Base-by-base conservation (phyloP, 495 filamentous ascomycete species). In the Massariosphaeria phaeospora region DNA sequence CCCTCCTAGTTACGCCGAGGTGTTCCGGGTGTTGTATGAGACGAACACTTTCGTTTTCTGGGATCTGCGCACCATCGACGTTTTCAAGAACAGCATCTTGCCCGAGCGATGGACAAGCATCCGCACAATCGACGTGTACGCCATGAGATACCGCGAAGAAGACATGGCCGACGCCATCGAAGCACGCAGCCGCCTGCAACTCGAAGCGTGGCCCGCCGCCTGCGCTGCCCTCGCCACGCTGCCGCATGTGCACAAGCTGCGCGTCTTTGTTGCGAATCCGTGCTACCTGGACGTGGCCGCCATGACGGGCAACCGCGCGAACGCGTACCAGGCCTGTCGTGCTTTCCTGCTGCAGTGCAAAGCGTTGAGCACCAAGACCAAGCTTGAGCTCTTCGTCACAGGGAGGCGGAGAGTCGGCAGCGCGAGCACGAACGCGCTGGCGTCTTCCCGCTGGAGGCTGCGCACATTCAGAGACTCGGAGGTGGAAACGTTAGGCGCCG, bases 161-260 rank as follows among this genome's bases (percentile, higher is more conserved):
- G 38, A 40, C 18, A 40, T 40, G 6, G 17, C 38, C 2, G 2
- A 17, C 24, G 38, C 38, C 8, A 21, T 17, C 38, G 38, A 40
- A 40, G 38, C 38, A 6, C 38, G 38, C 38, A 40, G 38, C 38
- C 11, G 17, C 3, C 38, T 40, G 38, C 38, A 40, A 40, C 38
- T 40, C 38, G 38, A 40, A 23, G 38, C 38, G 17, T 40, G 38
- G 38, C 38, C 38, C 4, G 5, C 38, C 12, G 38, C 38, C 24
- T 9, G 9, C 9, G 20, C 38, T 21, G 38, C 18, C 12, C 38
- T 40, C 5, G 38, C 9, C 2, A 9, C 15, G 3, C 17, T 40
- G 8, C 38, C 38, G 7, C 8, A 23, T 40, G 17, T 40, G 3
- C 6, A 21, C 6, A 18, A 40, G 9, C 15, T 40, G 15, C 20